Evolutionary conservation across 805 yeast genomes (phyloP).

Genomic region (Torulaspora delbrueckii): DNA sequence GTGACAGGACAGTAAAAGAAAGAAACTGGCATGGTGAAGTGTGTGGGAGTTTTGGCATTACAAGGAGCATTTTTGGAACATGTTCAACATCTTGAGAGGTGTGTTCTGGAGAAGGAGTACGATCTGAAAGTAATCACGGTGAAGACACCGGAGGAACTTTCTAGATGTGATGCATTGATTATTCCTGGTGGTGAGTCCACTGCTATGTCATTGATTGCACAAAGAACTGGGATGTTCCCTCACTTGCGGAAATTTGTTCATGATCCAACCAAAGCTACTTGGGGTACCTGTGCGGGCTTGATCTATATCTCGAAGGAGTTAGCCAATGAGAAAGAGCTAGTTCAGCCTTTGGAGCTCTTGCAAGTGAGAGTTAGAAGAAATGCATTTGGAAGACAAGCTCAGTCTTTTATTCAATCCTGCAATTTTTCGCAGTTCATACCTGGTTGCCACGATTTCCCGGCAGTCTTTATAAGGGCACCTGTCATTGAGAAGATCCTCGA

Average conservation of each 20-base stretch:
- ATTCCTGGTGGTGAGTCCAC: conserved; percentile 72
- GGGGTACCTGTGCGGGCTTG: conserved; percentile 89
- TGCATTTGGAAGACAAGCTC: conserved; percentile 74
- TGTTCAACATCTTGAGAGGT: conserved; percentile 42
- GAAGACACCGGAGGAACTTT: conserved; percentile 47
- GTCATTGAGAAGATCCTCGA: conserved; percentile 43
- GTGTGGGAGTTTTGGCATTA: conserved; percentile 66
- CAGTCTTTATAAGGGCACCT: conserved; percentile 72
- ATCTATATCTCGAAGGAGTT: conserved; percentile 57
- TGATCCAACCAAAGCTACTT: conserved; percentile 49
- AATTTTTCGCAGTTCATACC: conserved; percentile 42
- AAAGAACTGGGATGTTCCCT: conserved; percentile 52
- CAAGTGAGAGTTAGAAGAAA: conserved; percentile 62
- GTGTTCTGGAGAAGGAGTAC: conserved; percentile 32
- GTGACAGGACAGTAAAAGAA: background rate
- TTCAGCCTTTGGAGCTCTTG: conserved; percentile 58
- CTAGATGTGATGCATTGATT: conserved; percentile 51
- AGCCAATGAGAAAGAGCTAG: conserved; percentile 48
- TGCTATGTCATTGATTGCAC: conserved; percentile 65
- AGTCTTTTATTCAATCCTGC: conserved; percentile 51
- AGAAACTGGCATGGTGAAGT: conserved; percentile 9
- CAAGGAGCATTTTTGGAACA: conserved; percentile 81
- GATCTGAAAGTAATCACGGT: conserved; percentile 44
- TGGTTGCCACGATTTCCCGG: conserved; percentile 36
- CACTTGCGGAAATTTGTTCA: conserved; percentile 49